A percentile compares a stretch with the other conserved stretches of the same genome.
These are phyloP conservation scores for Thalassiosira ordinaria DNA, from an alignment of 352 stramenopile species.

Conservation along the genomic window DNA sequence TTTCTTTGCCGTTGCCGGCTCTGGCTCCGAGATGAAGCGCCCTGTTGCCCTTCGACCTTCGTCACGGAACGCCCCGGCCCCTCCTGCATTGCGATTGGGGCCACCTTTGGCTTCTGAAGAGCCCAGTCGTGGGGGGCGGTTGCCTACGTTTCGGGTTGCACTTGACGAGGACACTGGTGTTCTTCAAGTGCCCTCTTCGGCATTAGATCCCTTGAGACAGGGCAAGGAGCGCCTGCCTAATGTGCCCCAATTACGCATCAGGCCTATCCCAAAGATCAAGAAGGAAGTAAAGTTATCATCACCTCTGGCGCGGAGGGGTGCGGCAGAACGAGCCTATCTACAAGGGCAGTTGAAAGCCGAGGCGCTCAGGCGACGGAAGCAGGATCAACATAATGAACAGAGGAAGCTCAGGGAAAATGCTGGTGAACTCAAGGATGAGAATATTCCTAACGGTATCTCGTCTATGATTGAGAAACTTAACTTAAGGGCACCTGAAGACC, in stretches of 20 bases:
- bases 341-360: slow-evolving; percentile 47
- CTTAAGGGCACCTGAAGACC: too few species aligned
- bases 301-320: slow-evolving; percentile 30
- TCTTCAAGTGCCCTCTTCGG: neutral
- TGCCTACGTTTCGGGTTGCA: neutral
- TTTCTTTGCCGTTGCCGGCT: neutral
- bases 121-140: neutral
- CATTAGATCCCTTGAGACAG: neutral
- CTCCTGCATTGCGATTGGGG: neutral
- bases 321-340: slow-evolving; percentile 44
- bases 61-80: neutral
- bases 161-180: neutral
- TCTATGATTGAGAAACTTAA: slow-evolving; percentile 28
- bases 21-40: slow-evolving; percentile 2
- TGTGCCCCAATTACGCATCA: slow-evolving; percentile 26
- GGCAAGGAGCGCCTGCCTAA: neutral
- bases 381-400: slow-evolving; percentile 36
- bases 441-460: neutral
- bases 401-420: slow-evolving; percentile 23
- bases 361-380: slow-evolving; percentile 12
- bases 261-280: slow-evolving; percentile 8
- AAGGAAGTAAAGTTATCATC: slow-evolving; percentile 32
- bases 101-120: neutral
- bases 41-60: slow-evolving; percentile 7
- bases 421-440: neutral